Percentiles rank a stretch among this genome's conserved stretches.
Evolutionary conservation across 2,329 filamentous ascomycete species (phyloP).

Genomic region (Uncinocarpus reesii): DNA sequence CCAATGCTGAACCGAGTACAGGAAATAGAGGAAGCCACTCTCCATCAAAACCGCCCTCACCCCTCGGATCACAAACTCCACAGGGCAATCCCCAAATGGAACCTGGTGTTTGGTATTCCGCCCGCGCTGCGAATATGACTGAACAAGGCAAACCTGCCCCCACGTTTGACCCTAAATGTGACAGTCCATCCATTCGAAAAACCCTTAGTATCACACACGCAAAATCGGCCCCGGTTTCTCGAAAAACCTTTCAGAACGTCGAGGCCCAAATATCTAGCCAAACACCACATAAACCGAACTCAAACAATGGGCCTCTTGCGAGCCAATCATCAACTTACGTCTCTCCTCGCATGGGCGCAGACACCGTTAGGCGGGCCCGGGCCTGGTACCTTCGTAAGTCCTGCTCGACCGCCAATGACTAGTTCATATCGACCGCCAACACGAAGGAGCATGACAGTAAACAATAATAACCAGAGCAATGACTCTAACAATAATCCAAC

Average conservation of each 20-base stretch:
- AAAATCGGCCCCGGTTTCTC: slow-evolving; percentile 61
- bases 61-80: slow-evolving; percentile 22
- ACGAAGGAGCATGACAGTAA: slow-evolving; percentile 28
- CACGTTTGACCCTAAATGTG: slow-evolving; percentile 61
- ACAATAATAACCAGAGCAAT: slow-evolving; percentile 17
- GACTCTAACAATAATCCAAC: slow-evolving; percentile 19
- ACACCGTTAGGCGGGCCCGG: background rate
- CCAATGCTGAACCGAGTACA: slow-evolving; percentile 7
- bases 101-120: slow-evolving; percentile 58
- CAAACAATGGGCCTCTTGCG: slow-evolving; percentile 2
- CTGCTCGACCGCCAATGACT: slow-evolving; percentile 26
- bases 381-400: slow-evolving; percentile 14
- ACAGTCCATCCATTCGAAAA: slow-evolving; percentile 77
- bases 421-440: slow-evolving; percentile 39
- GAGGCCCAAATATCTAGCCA: slow-evolving; percentile 11
- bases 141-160: slow-evolving; percentile 40
- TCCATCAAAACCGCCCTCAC: slow-evolving; percentile 19
- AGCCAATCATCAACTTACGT: slow-evolving; percentile 4
- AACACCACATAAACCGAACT: background rate
- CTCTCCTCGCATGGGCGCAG: background rate
- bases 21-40: slow-evolving; percentile 13
- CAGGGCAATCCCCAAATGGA: slow-evolving; percentile 26
- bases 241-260: slow-evolving; percentile 20
- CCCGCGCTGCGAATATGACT: slow-evolving; percentile 51
- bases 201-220: slow-evolving; percentile 78